Conservation (phyloP, 306 rosid species). For the Cucumis cinereus region DNA sequence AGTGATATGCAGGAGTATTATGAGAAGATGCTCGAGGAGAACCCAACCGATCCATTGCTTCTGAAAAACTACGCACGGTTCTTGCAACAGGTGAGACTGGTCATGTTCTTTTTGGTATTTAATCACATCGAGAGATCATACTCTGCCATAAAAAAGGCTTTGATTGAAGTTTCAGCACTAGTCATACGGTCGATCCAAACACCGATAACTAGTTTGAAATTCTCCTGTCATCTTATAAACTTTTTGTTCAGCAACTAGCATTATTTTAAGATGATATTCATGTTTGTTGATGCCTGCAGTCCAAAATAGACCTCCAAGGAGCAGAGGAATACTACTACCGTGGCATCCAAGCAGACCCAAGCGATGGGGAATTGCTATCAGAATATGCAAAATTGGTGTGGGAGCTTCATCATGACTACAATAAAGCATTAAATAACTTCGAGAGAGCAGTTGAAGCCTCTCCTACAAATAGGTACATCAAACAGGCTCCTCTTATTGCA, state of each 20-base stretch:
- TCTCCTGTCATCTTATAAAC: neutral
- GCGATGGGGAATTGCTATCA: slow-evolving; percentile 46
- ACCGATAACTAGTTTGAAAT: neutral
- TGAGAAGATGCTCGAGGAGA: slow-evolving; percentile 40
- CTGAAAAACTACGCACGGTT: slow-evolving; percentile 61
- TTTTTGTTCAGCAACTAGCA: neutral
- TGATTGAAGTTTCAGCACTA: neutral
- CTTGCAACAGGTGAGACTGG: slow-evolving; percentile 49
- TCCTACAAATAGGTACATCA: slow-evolving; percentile 47
- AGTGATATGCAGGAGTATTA: slow-evolving; percentile 27
- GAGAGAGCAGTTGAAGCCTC: slow-evolving; percentile 52
- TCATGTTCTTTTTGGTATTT: neutral
- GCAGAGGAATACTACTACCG: slow-evolving; percentile 52
- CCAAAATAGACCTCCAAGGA: slow-evolving; percentile 47
- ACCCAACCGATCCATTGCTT: slow-evolving; percentile 44
- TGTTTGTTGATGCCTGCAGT: slow-evolving; percentile 24
- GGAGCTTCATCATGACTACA: slow-evolving; percentile 58
- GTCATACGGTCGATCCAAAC: neutral
- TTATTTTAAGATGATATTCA: neutral
- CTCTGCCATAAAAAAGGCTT: neutral
- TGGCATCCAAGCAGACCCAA: slow-evolving; percentile 48
- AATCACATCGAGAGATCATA: neutral
- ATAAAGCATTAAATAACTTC: slow-evolving; percentile 34
- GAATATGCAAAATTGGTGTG: slow-evolving; percentile 64
- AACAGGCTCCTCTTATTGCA: neutral